These are phyloP conservation scores for Hortaea werneckii DNA, from an alignment of 2,329 filamentous ascomycete genomes.

Conservation along the genomic window DNA sequence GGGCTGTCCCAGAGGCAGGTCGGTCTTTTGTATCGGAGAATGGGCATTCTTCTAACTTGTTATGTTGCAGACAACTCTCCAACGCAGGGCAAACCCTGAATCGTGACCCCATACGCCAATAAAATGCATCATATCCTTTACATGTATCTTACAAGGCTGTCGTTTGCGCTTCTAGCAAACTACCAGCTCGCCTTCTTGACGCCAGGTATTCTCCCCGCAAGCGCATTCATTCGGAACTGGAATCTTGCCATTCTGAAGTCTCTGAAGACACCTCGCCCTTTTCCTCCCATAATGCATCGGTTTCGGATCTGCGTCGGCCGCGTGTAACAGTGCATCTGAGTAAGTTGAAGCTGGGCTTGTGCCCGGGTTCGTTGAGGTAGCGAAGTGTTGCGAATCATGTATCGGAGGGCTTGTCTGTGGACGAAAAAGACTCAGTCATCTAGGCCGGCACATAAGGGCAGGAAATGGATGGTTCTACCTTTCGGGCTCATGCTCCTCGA, in stretches of 20 bases:
- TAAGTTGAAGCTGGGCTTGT: slow-evolving; percentile 84
- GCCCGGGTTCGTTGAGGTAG: slow-evolving; percentile 73
- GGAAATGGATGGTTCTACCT: slow-evolving; percentile 45
- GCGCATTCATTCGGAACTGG: slow-evolving; percentile 83
- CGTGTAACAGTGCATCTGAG: slow-evolving; percentile 94
- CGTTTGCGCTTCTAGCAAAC: not conserved
- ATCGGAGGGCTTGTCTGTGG: slow-evolving; percentile 64
- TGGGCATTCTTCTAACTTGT: too few relatives aligned
- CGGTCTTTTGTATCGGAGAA: too few relatives aligned
- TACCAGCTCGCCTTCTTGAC: slow-evolving; percentile 96
- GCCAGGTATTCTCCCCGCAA: slow-evolving; percentile 76
- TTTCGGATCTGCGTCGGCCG: slow-evolving; percentile 89
- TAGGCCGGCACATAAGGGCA: too few relatives aligned
- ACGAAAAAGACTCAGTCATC: not conserved
- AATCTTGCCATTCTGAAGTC: slow-evolving; percentile 88
- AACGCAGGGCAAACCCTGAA: too few relatives aligned
- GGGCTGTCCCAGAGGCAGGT: too few relatives aligned
- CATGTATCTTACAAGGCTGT: too few relatives aligned
- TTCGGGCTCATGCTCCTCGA: slow-evolving; percentile 75
- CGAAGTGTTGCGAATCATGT: slow-evolving; percentile 86
- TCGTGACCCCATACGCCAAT: too few relatives aligned
- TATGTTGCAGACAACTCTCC: too few relatives aligned
- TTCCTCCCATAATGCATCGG: slow-evolving; percentile 85
- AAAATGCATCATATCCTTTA: too few relatives aligned
- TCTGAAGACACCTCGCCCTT: slow-evolving; percentile 76